phyloP scores from a whole-genome alignment of 306 rosid genomes.

The Cotoneaster glaucophyllus region DNA sequence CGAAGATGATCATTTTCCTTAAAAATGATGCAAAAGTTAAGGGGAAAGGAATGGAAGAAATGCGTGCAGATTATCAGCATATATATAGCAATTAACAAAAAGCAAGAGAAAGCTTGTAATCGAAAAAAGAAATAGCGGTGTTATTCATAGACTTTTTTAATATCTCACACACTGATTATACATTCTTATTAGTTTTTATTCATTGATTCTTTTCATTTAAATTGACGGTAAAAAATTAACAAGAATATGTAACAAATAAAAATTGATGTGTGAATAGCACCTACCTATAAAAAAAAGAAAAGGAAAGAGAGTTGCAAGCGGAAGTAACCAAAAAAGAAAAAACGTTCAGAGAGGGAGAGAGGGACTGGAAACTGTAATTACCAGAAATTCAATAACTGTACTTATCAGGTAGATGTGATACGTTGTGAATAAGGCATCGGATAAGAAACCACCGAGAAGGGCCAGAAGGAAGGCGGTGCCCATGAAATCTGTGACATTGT shows the following conservation, averaged over 20 bases:
- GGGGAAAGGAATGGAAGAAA: not conserved
- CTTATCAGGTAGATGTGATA: conserved; percentile 76
- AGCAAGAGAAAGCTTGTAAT: not conserved
- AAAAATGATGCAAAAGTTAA: not conserved
- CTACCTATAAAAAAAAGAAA: too few relatives aligned
- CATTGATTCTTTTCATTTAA: too few relatives aligned
- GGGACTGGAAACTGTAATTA: conserved; percentile 22
- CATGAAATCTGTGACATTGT: conserved; percentile 91
- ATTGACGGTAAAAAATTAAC: fast-evolving
- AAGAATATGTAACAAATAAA: too few relatives aligned
- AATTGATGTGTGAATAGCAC: fast-evolving
- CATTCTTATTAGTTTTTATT: too few relatives aligned
- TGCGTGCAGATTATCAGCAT: not conserved
- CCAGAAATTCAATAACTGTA: conserved; percentile 76
- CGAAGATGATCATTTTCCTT: not conserved
- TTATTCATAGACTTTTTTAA: too few relatives aligned
- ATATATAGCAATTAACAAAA: not conserved
- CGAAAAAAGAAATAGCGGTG: not conserved
- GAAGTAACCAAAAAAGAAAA: not conserved
- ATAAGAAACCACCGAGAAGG: conserved; percentile 88
- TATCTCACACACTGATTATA: too few relatives aligned
- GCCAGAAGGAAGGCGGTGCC: conserved; percentile 93
- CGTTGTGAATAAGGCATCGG: conserved; percentile 81
- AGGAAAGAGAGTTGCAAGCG: not conserved
- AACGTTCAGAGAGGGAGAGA: not conserved